These are phyloP conservation scores for Neurospora terricola DNA, from an alignment of 495 filamentous ascomycete species.

Conservation along the genomic window DNA sequence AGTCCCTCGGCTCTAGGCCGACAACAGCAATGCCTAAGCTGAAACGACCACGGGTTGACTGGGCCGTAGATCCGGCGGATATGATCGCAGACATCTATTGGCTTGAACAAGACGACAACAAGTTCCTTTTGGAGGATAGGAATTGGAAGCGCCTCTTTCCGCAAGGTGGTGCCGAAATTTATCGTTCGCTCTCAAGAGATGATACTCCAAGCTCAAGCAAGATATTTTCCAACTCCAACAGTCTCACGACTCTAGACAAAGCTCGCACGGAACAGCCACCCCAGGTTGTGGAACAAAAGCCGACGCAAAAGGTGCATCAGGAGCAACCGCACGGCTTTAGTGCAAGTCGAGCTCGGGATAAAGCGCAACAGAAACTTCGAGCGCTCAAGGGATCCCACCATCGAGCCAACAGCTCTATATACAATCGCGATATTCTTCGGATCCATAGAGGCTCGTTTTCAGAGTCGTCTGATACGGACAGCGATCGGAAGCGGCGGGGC, in stretches of 20 bases:
- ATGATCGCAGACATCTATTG: constrained; percentile 78
- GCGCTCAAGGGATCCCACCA: constrained; percentile 39
- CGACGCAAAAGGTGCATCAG: constrained; percentile 2
- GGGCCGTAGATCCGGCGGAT: constrained; percentile 67
- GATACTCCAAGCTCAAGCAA: constrained; percentile 16
- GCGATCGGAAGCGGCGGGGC: constrained; percentile 26
- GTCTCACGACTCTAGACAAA: constrained; percentile 5
- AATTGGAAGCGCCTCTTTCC: constrained; percentile 62
- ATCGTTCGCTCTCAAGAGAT: constrained; percentile 12
- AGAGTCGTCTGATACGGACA: constrained; percentile 39
- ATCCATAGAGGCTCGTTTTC: constrained; percentile 32
- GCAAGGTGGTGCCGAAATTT: constrained; percentile 14
- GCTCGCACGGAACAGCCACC: constrained; percentile 6
- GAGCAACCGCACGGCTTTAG: constrained; percentile 15
- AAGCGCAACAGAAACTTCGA: constrained; percentile 39
- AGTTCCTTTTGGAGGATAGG: constrained; percentile 62
- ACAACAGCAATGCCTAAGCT: constrained; percentile 31
- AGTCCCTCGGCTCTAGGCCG: constrained; percentile 20
- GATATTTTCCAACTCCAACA: constrained; percentile 7
- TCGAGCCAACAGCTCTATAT: constrained; percentile 29
- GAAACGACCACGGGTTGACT: constrained; percentile 63
- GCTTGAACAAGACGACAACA: constrained; percentile 70
- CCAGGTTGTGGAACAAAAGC: constrained; percentile 8
- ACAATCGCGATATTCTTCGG: constrained; percentile 30
- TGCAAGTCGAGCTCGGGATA: constrained; percentile 26